Conservation (phyloP, 1,139 yeast genomes). For the Candida labiduridarum region DNA sequence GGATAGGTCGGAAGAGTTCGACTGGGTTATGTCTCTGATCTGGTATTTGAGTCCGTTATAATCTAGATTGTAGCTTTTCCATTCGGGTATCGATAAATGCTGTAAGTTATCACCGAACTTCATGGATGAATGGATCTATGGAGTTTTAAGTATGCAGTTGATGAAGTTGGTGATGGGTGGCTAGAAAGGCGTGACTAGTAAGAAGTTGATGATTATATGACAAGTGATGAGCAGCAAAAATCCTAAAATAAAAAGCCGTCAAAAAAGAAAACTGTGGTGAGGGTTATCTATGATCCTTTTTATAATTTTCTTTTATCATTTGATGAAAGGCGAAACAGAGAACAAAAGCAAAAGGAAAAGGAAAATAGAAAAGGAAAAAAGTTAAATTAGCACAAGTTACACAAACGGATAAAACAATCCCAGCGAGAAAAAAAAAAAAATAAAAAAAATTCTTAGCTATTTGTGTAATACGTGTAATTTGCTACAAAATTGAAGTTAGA, state of each 20-base stretch:
- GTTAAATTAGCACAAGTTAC: too few species aligned
- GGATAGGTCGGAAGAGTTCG: constrained; percentile 19
- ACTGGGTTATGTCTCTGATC: constrained; percentile 42
- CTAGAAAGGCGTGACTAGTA: not conserved
- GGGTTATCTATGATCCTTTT: not conserved
- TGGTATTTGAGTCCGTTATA: constrained; percentile 73
- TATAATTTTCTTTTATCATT: not conserved
- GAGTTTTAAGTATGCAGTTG: not conserved
- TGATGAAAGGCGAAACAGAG: not conserved
- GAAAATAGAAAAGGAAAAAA: too few species aligned
- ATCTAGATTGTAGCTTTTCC: constrained; percentile 82
- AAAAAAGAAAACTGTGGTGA: not conserved
- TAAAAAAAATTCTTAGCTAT: too few species aligned
- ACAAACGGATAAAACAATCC: too few species aligned
- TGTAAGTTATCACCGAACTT: constrained; percentile 81
- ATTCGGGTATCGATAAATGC: constrained; percentile 80
- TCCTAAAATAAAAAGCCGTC: too few species aligned
- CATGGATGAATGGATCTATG: constrained; percentile 44
- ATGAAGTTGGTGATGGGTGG: not conserved
- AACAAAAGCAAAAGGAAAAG: not conserved
- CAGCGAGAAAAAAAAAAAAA: too few species aligned
- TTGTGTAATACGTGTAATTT: too few species aligned
- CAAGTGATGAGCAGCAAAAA: not conserved
- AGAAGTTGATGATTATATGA: not conserved
- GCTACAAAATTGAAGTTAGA: too few species aligned